Evolutionary conservation across 768 basidiomycete species (phyloP).

Genomic region (Leucosporidium creatinivorum): DNA sequence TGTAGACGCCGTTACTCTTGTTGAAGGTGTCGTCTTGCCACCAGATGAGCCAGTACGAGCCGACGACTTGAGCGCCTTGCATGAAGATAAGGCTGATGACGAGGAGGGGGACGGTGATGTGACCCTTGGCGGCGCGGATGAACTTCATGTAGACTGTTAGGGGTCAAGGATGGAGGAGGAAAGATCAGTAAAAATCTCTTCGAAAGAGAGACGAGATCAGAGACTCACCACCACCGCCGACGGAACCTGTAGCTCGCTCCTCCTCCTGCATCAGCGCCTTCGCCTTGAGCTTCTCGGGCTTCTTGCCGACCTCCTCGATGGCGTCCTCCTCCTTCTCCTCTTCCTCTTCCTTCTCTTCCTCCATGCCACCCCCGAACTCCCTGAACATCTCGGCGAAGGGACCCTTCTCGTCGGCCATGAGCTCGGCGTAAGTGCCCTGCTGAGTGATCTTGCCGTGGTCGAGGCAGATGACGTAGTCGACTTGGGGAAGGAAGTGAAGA

Average conservation of each 20-base stretch:
- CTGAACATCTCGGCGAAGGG: slow-evolving; percentile 65
- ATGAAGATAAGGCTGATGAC: slow-evolving; percentile 55
- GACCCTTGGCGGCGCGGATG: slow-evolving; percentile 61
- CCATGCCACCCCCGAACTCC: slow-evolving; percentile 55
- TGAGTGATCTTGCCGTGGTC: slow-evolving; percentile 70
- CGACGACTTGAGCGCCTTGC: slow-evolving; percentile 65
- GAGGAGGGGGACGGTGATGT: slow-evolving; percentile 58
- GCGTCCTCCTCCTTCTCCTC: slow-evolving; percentile 45
- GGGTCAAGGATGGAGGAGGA: slow-evolving; percentile 33
- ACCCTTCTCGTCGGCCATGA: slow-evolving; percentile 51
- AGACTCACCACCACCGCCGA: slow-evolving; percentile 40
- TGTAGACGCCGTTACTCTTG: slow-evolving; percentile 59
- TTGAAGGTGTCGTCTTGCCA: slow-evolving; percentile 68
- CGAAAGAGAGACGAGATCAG: not conserved
- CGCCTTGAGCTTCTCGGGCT: slow-evolving; percentile 18
- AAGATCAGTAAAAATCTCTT: no score
- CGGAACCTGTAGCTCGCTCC: slow-evolving; percentile 70
- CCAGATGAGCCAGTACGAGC: slow-evolving; percentile 67
- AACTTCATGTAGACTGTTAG: slow-evolving; percentile 53
- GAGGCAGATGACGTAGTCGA: slow-evolving; percentile 72
- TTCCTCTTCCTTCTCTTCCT: slow-evolving; percentile 41
- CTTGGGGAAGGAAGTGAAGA: slow-evolving; percentile 76
- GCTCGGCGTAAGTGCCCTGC: slow-evolving; percentile 65
- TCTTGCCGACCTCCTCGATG: slow-evolving; percentile 38
- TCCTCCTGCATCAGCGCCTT: slow-evolving; percentile 65